Evolutionary conservation across 176 grass and related monocot species (phyloP).

Genomic region (Triticum monococcum): DNA sequence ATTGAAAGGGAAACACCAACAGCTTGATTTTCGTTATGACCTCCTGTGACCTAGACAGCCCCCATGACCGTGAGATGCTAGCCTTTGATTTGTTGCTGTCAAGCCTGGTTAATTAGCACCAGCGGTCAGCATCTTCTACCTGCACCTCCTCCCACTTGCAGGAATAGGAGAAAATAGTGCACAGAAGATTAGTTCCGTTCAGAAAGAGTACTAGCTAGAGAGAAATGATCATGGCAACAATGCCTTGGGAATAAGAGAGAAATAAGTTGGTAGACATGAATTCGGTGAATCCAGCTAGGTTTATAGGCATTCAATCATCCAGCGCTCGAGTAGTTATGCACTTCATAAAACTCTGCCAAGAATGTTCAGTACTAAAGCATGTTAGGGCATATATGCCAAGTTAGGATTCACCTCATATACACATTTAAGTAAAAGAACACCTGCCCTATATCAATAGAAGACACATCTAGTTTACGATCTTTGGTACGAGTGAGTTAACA

Average conservation of each 20-base stretch:
- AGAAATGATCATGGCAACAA: neutral
- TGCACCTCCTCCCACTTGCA: conserved; percentile 11
- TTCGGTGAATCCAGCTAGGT: no score
- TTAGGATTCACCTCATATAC: neutral
- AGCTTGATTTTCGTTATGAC: conserved; percentile 2
- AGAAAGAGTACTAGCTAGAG: neutral
- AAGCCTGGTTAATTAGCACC: conserved; percentile 13
- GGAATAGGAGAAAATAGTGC: neutral
- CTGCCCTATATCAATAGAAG: neutral
- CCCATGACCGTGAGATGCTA: neutral
- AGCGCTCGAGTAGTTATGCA: neutral
- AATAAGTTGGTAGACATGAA: neutral
- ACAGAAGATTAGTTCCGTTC: neutral
- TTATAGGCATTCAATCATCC: no score
- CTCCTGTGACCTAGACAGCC: neutral
- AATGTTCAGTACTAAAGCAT: neutral
- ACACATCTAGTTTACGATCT: neutral
- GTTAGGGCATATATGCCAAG: no score
- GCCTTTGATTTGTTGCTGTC: neutral
- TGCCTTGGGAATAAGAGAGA: neutral
- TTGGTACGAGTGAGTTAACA: conserved; percentile 1
- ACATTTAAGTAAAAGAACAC: neutral
- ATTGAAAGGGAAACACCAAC: conserved; percentile 29
- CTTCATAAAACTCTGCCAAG: neutral
- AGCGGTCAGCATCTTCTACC: conserved; percentile 11